A percentile compares a stretch with the other conserved stretches of the same genome.
Evolutionary conservation across 148 eudicot species (phyloP).

Genomic region (Silene uniflora): DNA sequence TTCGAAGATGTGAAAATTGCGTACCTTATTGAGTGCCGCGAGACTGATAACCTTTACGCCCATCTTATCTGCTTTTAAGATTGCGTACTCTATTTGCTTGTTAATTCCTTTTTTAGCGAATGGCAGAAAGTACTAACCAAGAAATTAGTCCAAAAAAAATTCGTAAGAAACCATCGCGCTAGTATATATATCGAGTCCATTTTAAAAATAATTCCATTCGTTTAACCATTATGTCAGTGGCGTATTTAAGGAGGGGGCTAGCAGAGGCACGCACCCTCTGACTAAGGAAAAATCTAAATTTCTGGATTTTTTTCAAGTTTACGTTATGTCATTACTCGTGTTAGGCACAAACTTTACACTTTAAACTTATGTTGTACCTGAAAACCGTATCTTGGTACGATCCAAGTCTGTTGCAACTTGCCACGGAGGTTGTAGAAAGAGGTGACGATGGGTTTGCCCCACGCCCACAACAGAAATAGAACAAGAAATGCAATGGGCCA

Average conservation of each 20-base stretch:
- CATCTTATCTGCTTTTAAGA: constrained; percentile 55
- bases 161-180: too few relatives aligned
- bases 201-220: too few relatives aligned
- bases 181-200: too few relatives aligned
- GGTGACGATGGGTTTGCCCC: constrained; percentile 40
- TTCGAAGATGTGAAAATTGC: neutral
- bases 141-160: too few relatives aligned
- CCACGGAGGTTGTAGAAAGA: constrained; percentile 46
- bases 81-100: constrained; percentile 68
- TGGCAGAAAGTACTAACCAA: constrained; percentile 64
- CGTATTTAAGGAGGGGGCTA: too few relatives aligned
- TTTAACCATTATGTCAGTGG: too few relatives aligned
- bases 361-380: constrained; percentile 45
- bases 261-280: too few relatives aligned
- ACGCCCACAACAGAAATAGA: constrained; percentile 54
- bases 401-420: constrained; percentile 61
- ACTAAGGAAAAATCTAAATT: too few relatives aligned
- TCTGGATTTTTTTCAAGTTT: too few relatives aligned
- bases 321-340: too few relatives aligned
- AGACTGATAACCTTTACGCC: constrained; percentile 80
- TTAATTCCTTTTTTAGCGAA: constrained; percentile 72
- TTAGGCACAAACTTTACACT: too few relatives aligned
- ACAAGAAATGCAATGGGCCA: constrained; percentile 33
- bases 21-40: constrained; percentile 76
- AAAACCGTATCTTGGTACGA: constrained; percentile 59